Conservation (phyloP, 2,329 filamentous ascomycete species). For the Fusarium ramigenum region DNA sequence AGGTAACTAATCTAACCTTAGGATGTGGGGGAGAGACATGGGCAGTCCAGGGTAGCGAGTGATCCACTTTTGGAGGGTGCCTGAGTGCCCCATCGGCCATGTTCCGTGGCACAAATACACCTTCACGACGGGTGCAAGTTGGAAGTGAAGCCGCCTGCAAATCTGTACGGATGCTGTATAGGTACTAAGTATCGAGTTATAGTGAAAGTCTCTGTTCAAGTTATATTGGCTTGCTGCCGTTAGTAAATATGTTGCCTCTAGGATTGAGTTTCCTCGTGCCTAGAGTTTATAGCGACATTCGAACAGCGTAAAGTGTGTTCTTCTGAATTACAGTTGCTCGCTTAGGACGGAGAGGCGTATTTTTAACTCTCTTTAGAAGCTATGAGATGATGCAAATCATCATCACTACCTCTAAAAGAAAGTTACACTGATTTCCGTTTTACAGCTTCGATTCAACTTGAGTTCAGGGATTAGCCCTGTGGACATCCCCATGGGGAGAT, state of each 20-base stretch:
- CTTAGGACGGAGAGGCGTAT: background rate
- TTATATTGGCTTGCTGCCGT: background rate
- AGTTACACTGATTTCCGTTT: background rate
- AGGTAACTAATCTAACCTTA: background rate
- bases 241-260: background rate
- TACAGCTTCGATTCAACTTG: background rate
- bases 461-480: conserved; percentile 10
- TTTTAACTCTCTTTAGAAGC: background rate
- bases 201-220: background rate
- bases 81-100: conserved; percentile 4
- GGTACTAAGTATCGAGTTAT: background rate
- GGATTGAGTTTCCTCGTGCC: too few relatives aligned
- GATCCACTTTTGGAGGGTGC: background rate
- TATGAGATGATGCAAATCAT: background rate
- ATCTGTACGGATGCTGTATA: background rate
- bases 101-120: conserved; percentile 21
- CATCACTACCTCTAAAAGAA: background rate
- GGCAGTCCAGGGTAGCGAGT: background rate
- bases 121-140: background rate
- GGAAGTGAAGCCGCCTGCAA: background rate
- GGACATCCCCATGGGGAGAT: conserved; percentile 6
- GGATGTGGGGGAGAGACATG: conserved; percentile 14
- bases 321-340: background rate
- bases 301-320: background rate
- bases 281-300: background rate